phyloP scores from a whole-genome alignment of 202 grass and related monocot genomes.

The Hordeum pubiflorum region DNA sequence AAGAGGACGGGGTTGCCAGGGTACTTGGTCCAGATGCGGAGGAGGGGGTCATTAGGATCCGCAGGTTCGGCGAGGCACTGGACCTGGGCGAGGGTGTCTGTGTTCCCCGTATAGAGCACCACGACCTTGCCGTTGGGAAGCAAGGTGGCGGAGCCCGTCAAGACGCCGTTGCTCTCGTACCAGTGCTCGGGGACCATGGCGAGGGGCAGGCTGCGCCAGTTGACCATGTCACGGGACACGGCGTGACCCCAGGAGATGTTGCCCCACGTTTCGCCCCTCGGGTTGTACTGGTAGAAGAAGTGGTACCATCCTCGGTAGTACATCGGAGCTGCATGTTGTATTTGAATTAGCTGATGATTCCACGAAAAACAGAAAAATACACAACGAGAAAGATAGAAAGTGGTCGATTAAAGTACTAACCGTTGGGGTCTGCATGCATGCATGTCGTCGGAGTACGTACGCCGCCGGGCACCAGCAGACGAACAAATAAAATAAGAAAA shows the following conservation, averaged over 20 bases:
- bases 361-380: too few species aligned
- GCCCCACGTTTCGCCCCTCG: constrained; percentile 35
- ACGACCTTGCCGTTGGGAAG: constrained; percentile 14
- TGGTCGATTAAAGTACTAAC: neutral
- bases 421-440: neutral
- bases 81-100: neutral
- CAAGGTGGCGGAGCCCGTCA: constrained; percentile 41
- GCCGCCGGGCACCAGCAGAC: too few species aligned
- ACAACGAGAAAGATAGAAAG: too few species aligned
- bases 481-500: neutral
- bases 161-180: constrained; percentile 47
- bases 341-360: too few species aligned
- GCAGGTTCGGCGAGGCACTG: constrained; percentile 43
- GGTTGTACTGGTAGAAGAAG: constrained; percentile 60
- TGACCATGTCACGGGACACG: constrained; percentile 37
- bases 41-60: constrained; percentile 36
- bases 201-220: constrained; percentile 35
- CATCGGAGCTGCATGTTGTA: constrained; percentile 25
- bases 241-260: constrained; percentile 58
- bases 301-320: constrained; percentile 58
- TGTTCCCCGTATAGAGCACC: constrained; percentile 47
- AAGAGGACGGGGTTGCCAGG: constrained; percentile 41
- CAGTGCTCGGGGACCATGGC: constrained; percentile 51
- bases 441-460: too few species aligned
- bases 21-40: constrained; percentile 41